A percentile compares a stretch with the other conserved stretches of the same genome.
Conservation (phyloP, 2,329 filamentous ascomycete species). For the Cladobotryum mycophilum region DNA sequence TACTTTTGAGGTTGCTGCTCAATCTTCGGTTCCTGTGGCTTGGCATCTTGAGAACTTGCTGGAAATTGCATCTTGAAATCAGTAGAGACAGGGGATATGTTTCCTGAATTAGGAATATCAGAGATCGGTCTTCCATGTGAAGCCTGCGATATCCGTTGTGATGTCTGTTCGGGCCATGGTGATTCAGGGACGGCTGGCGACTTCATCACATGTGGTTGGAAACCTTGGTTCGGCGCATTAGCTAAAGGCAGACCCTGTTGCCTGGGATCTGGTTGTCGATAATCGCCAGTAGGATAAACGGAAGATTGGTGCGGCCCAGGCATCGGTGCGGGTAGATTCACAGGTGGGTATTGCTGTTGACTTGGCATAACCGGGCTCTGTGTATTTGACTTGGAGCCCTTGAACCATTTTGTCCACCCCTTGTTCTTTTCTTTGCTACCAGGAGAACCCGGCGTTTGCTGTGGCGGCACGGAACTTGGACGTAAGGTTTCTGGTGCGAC, state of each 20-base stretch:
- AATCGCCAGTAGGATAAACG: not conserved
- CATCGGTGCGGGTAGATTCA: not conserved
- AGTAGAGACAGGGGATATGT: constrained; percentile 3
- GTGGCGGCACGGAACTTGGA: not conserved
- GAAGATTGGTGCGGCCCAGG: constrained; percentile 4
- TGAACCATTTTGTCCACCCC: constrained; percentile 26
- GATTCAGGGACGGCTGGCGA: not conserved
- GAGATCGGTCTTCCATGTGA: not conserved
- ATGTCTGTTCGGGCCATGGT: not conserved
- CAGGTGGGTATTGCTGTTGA: constrained; percentile 2
- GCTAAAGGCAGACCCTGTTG: constrained; percentile 7
- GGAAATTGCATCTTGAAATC: not conserved
- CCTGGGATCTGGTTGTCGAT: constrained; percentile 3
- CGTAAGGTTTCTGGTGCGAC: not conserved
- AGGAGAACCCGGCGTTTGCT: not conserved
- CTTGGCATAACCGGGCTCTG: constrained; percentile 6
- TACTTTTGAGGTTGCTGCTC: not conserved
- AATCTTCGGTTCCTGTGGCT: not conserved
- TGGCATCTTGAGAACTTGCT: not conserved
- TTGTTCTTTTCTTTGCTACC: constrained; percentile 19
- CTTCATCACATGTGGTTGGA: not conserved
- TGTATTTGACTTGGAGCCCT: constrained; percentile 15
- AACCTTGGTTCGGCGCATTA: not conserved
- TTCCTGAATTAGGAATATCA: not conserved
- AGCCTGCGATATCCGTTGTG: not conserved